Base-by-base conservation (phyloP, 768 basidiomycete species). In the Rickenella mellea region DNA sequence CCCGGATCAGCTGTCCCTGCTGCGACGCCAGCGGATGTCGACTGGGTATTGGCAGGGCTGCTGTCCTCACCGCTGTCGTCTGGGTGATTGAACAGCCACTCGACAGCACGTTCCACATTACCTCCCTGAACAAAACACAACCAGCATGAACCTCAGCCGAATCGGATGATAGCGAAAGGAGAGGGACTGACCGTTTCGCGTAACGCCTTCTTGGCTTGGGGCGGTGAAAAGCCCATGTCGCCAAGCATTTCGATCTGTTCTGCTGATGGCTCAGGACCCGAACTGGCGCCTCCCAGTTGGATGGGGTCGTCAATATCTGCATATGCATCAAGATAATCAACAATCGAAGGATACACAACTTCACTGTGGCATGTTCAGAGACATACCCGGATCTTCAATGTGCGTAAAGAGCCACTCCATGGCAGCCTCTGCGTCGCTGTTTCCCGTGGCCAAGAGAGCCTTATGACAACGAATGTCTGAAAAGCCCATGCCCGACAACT, bases 331-430 rank as follows among this genome's bases (percentile, higher is more conserved):
- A 12, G 2, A 11, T 44, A 27, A 47, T 47, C 40, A 4, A 14
- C 20, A 1, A 27, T 22, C 12, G 29, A 40, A 8, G 27, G 35
- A 26, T 9, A 24, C 3, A 21, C 10, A 30, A 6, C 12, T 3
- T 21, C 2, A 20, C 10, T 35, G 32, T n/a, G 14, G 6, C 32
- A 10, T 30, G 10, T 30, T 30, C 5, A 31, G 17, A 20, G 20
- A 49, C 67, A 6, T 33, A 88, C 91, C 88, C 10, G 89, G 69
- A 60, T 98, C 94, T 1, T 97, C 93, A 87, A 93, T 88, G 58
- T 97, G 94, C 32, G 61, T 70, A 55, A 98, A 94, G 30, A 99
- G 60, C 94, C 94, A 99, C 45, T 90, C 81, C 91, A 94, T 94
- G 0, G 96, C 96, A 0, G 68, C 72, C 47, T 92, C 86, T 0